Evolutionary conservation across 495 filamentous ascomycete species (phyloP).

Genomic region (Parmelia sp.): DNA sequence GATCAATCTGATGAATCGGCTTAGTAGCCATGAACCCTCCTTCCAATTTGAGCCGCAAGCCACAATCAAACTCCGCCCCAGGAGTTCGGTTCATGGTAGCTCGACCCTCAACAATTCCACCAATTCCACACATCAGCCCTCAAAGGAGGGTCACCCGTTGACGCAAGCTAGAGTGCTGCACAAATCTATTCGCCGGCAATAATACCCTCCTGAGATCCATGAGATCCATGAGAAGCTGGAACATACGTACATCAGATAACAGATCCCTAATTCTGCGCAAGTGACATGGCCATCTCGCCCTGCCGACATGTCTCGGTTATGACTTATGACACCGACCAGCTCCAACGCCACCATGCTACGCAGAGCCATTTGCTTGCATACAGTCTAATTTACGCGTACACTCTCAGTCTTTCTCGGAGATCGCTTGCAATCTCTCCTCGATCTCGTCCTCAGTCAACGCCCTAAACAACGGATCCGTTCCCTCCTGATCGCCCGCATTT

Average conservation of each 20-base stretch:
- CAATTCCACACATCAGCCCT: too few species aligned
- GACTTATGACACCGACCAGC: conserved; percentile 11
- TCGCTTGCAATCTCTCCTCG: conserved; percentile 93
- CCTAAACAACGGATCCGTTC: conserved; percentile 70
- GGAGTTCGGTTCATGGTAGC: neutral
- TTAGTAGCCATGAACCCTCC: conserved; percentile 1
- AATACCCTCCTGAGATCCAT: conserved; percentile 4
- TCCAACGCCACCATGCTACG: conserved; percentile 9
- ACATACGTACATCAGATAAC: neutral
- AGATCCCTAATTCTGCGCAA: conserved; percentile 1
- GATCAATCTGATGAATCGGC: neutral
- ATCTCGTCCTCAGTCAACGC: conserved; percentile 95
- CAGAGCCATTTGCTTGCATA: neutral
- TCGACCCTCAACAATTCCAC: neutral
- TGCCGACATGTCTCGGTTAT: neutral
- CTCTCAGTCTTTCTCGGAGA: conserved; percentile 90
- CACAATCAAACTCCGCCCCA: conserved; percentile 11
- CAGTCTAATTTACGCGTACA: neutral
- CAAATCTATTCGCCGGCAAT: conserved; percentile 10
- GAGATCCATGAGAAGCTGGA: conserved; percentile 14
- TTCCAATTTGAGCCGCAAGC: conserved; percentile 20
- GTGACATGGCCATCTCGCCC: neutral
- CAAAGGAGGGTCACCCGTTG: neutral
- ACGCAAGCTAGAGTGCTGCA: conserved; percentile 1
- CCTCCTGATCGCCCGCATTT: conserved; percentile 68